These are phyloP conservation scores for Fraxinus anomala DNA, from an alignment of 257 asterid genomes.

Conservation along the genomic window DNA sequence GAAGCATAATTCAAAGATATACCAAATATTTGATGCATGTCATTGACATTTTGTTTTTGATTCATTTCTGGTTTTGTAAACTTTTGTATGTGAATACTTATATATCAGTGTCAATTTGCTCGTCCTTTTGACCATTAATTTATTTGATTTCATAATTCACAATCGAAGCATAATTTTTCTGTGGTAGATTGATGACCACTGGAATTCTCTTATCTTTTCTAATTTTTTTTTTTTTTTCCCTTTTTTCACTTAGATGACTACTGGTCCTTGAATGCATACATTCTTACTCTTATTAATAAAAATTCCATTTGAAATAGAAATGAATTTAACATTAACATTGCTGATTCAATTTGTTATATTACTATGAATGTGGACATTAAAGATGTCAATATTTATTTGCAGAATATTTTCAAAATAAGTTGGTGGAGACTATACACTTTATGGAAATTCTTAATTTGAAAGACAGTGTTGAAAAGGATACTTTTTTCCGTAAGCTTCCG, in stretches of 20 bases:
- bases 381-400: constrained; percentile 35
- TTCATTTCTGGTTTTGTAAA: neutral
- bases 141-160: constrained; percentile 10
- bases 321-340: neutral
- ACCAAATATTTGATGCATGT: constrained; percentile 13
- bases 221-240: neutral
- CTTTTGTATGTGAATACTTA: neutral
- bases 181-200: neutral
- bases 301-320: neutral
- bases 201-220: neutral
- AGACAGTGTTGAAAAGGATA: constrained; percentile 97
- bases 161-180: neutral
- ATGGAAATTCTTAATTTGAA: constrained; percentile 97
- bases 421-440: constrained; percentile 96
- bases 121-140: neutral
- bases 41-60: constrained; percentile 1
- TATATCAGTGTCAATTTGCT: constrained; percentile 8
- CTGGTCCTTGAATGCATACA: neutral
- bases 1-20: constrained; percentile 1
- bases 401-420: constrained; percentile 96
- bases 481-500: constrained; percentile 95
- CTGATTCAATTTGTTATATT: constrained; percentile 17
- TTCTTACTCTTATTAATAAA: neutral
- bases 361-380: neutral
- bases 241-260: neutral